phyloP scores from a whole-genome alignment of 129 eudicot species.

The Flaveria bidentis region DNA sequence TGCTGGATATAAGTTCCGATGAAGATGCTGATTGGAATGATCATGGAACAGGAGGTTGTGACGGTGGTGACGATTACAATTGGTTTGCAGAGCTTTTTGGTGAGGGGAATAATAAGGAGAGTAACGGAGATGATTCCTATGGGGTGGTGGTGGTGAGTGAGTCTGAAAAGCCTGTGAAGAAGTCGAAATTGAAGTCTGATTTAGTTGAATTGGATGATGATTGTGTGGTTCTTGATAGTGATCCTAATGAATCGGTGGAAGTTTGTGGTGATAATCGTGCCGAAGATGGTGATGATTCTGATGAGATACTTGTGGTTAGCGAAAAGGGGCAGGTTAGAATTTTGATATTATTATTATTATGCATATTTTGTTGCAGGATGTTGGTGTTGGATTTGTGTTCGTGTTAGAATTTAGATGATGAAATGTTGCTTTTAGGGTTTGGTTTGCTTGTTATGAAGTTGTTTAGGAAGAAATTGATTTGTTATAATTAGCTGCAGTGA shows the following conservation, averaged over 20 bases:
- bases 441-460: neutral
- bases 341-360: neutral
- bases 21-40: conserved; percentile 54
- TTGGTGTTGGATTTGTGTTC: neutral
- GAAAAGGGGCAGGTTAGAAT: conserved; percentile 74
- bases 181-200: conserved; percentile 28
- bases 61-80: conserved; percentile 39
- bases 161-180: conserved; percentile 36
- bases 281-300: conserved; percentile 33
- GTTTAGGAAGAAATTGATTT: neutral
- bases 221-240: conserved; percentile 80
- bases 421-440: neutral
- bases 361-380: too few relatives aligned
- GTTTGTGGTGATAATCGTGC: conserved; percentile 8
- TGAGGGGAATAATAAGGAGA: conserved; percentile 36
- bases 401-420: neutral
- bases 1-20: conserved; percentile 68
- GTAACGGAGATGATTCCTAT: conserved; percentile 48
- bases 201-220: conserved; percentile 61
- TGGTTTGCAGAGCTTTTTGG: conserved; percentile 58
- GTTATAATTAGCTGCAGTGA: neutral
- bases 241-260: conserved; percentile 58
- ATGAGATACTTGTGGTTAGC: conserved; percentile 63
- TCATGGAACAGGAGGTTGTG: conserved; percentile 28
- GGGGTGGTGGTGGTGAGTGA: conserved; percentile 49